Conservation (phyloP, 805 yeast species). For the Lipomyces starkeyi region DNA sequence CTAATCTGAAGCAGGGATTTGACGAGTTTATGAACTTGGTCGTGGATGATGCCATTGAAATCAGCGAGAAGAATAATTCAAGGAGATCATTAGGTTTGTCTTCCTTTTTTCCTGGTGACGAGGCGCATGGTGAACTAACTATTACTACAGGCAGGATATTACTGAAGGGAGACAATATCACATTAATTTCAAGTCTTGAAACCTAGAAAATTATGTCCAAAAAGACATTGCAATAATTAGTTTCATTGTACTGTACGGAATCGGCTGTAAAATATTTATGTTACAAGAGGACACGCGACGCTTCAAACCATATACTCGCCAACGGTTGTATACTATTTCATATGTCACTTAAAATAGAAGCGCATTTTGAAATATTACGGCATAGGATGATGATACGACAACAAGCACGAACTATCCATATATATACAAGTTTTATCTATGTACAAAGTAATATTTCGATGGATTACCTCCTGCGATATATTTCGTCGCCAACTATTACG, state of each 20-base stretch:
- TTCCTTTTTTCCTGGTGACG: not conserved
- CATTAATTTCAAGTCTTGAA: slow-evolving; percentile 61
- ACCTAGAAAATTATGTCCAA: slow-evolving; percentile 24
- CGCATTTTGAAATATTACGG: not conserved
- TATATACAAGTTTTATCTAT: not conserved
- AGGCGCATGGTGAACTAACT: not conserved
- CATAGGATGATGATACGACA: not conserved
- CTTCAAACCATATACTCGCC: not conserved
- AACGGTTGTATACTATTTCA: not conserved
- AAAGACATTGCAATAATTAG: not conserved
- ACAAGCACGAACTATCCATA: not conserved
- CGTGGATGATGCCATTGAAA: slow-evolving; percentile 66
- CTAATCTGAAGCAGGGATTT: slow-evolving; percentile 62
- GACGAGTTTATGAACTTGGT: slow-evolving; percentile 96
- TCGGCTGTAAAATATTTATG: slow-evolving; percentile 2
- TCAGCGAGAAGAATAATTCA: slow-evolving; percentile 58
- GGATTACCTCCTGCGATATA: slow-evolving; percentile 27
- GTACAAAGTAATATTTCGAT: not conserved
- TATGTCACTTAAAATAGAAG: not conserved
- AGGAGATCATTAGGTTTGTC: slow-evolving; percentile 62
- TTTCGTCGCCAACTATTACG: slow-evolving; percentile 53
- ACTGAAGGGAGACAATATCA: slow-evolving; percentile 92
- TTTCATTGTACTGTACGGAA: slow-evolving; percentile 8
- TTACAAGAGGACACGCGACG: too few relatives aligned
- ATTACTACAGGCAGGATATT: slow-evolving; percentile 56